These are phyloP conservation scores for Talaromyces nanjingensis DNA, from an alignment of 495 filamentous ascomycete genomes.

Conservation along the genomic window DNA sequence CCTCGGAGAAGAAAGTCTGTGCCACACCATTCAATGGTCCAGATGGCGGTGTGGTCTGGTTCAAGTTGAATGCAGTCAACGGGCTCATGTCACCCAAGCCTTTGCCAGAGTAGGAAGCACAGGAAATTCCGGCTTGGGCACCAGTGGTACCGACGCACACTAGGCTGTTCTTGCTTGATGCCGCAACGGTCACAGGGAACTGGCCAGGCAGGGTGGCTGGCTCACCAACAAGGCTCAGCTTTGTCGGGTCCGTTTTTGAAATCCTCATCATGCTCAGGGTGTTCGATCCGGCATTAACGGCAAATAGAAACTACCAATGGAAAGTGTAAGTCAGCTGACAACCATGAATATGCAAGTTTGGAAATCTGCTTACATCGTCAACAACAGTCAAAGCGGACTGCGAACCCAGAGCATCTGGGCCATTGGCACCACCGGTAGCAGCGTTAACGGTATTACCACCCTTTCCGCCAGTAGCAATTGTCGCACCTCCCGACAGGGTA, in stretches of 20 bases:
- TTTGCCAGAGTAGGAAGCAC: conserved; percentile 32
- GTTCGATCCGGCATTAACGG: conserved; percentile 56
- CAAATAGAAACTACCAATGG: conserved; percentile 32
- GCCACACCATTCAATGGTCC: conserved; percentile 49
- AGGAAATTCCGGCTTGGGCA: conserved; percentile 45
- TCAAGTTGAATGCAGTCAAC: neutral
- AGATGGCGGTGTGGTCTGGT: conserved; percentile 32
- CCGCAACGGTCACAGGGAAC: conserved; percentile 51
- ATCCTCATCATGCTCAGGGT: conserved; percentile 49
- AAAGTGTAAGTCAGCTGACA: neutral
- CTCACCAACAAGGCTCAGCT: conserved; percentile 34
- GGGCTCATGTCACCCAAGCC: conserved; percentile 23
- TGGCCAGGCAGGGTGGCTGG: conserved; percentile 40
- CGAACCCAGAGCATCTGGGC: conserved; percentile 44
- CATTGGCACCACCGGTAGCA: conserved; percentile 24
- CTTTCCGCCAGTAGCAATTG: neutral
- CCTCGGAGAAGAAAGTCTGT: conserved; percentile 47
- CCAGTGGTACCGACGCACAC: conserved; percentile 52
- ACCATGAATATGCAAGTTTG: neutral
- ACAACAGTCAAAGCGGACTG: conserved; percentile 43
- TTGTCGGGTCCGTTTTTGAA: conserved; percentile 32
- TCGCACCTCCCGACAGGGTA: conserved; percentile 24
- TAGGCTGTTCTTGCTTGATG: conserved; percentile 35
- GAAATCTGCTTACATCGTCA: conserved; percentile 32
- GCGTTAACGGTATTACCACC: conserved; percentile 19